Conservation (phyloP, 1,284 basidiomycete genomes). For the Ustilago loliicola region DNA sequence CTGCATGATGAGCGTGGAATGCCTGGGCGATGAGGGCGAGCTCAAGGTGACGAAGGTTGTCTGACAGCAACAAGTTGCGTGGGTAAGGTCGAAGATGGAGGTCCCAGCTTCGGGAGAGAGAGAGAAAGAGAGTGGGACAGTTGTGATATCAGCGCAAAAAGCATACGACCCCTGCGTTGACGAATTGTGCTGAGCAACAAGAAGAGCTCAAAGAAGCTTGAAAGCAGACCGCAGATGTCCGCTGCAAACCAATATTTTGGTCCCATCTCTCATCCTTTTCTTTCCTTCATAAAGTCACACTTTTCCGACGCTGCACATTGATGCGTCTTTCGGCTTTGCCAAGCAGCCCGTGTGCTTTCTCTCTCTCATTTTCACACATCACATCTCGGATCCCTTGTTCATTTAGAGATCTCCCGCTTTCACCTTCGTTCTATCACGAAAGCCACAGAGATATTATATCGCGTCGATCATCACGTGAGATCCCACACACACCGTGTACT, state of each 20-base stretch:
- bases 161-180: neutral
- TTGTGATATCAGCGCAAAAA: neutral
- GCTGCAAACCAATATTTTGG: constrained; percentile 1
- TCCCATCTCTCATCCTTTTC: neutral
- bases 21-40: neutral
- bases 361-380: neutral
- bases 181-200: neutral
- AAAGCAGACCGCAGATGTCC: neutral
- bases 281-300: constrained; percentile 4
- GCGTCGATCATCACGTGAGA: neutral
- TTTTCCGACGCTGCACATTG: neutral
- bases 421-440: neutral
- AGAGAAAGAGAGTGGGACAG: neutral
- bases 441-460: neutral
- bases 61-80: neutral
- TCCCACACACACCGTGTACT: neutral
- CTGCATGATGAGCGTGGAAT: no score
- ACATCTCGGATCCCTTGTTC: neutral
- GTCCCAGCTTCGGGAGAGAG: neutral
- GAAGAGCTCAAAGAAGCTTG: constrained; percentile 3
- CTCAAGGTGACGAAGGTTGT: neutral
- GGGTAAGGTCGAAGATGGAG: neutral
- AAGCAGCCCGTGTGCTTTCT: neutral
- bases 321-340: constrained; percentile 4
- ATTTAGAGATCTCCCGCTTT: neutral